Evolutionary conservation across 1,139 yeast genomes (phyloP).

Genomic region (Pichia sp.): DNA sequence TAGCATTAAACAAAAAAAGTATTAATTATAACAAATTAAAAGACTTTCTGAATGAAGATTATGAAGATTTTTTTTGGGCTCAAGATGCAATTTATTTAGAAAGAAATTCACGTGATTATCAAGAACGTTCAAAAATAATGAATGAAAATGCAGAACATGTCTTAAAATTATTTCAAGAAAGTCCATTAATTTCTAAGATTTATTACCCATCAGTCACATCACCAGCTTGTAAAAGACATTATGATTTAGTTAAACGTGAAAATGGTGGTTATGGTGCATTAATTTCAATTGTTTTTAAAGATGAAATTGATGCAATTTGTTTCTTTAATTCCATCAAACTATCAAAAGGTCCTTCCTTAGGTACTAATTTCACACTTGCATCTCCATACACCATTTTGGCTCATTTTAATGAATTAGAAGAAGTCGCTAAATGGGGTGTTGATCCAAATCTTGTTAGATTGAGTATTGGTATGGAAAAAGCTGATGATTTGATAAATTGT

Average conservation of each 20-base stretch:
- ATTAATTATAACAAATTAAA: slow-evolving; percentile 49
- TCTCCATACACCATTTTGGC: slow-evolving; percentile 91
- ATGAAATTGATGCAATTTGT: slow-evolving; percentile 57
- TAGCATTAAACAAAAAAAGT: slow-evolving; percentile 69
- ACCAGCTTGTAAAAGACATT: slow-evolving; percentile 45
- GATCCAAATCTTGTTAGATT: slow-evolving; percentile 75
- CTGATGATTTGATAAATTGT: slow-evolving; percentile 48
- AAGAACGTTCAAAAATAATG: slow-evolving; percentile 56
- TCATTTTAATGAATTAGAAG: slow-evolving; percentile 79
- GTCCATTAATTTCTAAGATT: slow-evolving; percentile 52
- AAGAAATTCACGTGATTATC: slow-evolving; percentile 87
- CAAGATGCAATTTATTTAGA: slow-evolving; percentile 92
- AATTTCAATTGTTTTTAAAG: slow-evolving; percentile 66
- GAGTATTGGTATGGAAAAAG: slow-evolving; percentile 76
- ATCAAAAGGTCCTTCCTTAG: slow-evolving; percentile 91
- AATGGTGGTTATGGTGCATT: slow-evolving; percentile 93
- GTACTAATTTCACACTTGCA: slow-evolving; percentile 87
- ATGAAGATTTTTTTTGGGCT: slow-evolving; percentile 79
- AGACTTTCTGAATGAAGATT: slow-evolving; percentile 43
- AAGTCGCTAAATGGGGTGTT: slow-evolving; percentile 78
- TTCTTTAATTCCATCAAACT: slow-evolving; percentile 72
- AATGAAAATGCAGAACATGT: slow-evolving; percentile 60
- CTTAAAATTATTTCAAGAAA: slow-evolving; percentile 41
- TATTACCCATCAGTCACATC: slow-evolving; percentile 61
- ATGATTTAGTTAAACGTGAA: slow-evolving; percentile 61